These are phyloP conservation scores for Aspergillus fijiensis DNA, from an alignment of 2,329 filamentous ascomycete species.

Conservation along the genomic window DNA sequence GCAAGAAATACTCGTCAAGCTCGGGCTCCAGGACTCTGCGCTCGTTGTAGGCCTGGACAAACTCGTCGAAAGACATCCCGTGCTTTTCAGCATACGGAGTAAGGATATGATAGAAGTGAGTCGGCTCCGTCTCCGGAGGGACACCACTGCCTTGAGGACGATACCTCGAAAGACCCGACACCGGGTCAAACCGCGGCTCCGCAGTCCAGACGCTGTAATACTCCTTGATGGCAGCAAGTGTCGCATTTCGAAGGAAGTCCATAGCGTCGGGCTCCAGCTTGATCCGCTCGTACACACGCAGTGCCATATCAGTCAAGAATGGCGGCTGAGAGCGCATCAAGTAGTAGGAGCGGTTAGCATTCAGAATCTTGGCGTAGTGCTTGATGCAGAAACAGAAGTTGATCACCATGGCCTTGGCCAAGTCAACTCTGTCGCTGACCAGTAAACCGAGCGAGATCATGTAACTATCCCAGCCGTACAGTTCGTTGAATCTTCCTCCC, in stretches of 20 bases:
- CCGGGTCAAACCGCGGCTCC: constrained; percentile 72
- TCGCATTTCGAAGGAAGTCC: constrained; percentile 77
- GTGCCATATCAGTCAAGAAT: constrained; percentile 94
- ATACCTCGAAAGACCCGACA: constrained; percentile 80
- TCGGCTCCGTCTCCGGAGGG: constrained; percentile 85
- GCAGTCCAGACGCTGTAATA: constrained; percentile 87
- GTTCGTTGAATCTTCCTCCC: constrained; percentile 93
- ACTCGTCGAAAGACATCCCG: constrained; percentile 76
- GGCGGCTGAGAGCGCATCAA: constrained; percentile 91
- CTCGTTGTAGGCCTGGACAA: constrained; percentile 84
- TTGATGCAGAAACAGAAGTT: constrained; percentile 99
- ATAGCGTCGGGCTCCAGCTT: constrained; percentile 76
- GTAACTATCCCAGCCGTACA: constrained; percentile 99
- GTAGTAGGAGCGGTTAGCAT: constrained; percentile 95
- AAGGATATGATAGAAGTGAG: constrained; percentile 81
- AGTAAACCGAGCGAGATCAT: constrained; percentile 93
- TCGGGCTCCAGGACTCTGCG: constrained; percentile 76
- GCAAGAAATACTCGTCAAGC: constrained; percentile 91
- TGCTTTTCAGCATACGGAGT: constrained; percentile 81
- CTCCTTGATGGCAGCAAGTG: constrained; percentile 93
- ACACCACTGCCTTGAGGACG: constrained; percentile 80
- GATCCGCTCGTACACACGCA: constrained; percentile 91
- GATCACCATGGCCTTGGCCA: constrained; percentile 90
- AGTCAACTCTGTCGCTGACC: constrained; percentile 77
- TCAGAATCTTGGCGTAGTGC: constrained; percentile 97